Base-by-base conservation (phyloP, 768 basidiomycete species). In the Tricholoma matsutake region DNA sequence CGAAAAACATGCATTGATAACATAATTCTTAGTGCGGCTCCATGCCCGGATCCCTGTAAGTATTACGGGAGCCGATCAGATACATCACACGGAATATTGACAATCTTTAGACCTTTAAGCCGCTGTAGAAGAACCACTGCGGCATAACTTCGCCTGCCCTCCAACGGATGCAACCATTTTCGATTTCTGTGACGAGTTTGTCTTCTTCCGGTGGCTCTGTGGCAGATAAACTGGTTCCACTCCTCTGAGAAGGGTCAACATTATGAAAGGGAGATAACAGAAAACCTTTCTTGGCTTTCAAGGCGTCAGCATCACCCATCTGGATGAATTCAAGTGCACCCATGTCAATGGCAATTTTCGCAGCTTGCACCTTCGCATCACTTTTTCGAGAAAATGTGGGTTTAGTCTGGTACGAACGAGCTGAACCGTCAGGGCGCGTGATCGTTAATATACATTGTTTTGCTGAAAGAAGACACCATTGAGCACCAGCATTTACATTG, bases 381-480 rank as follows among this genome's bases (percentile, higher is more conserved):
- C 63, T 72, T 64, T 83, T 81, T 37, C 78, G 77, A 14, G 74
- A 45, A 63, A 79, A 83, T 1, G 68, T 47, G 13, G 77, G 71
- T 25, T 81, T 76, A 0, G 85, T 84, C 25, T 79, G 77, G 72
- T 87, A 89, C 0, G 83, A 81, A 49, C 85, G 77, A 4, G 72
- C 71, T 2, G 69, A 59, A 16, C 84, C 86, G 32, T 82, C 77
- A 0, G 84, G 85, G 20, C 81, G 83, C 1, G 77, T 82, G 60
- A 89, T 82, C 1, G 85, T 86, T 41, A 89, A 68, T 54, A 85
- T 84, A 64, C 88, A 87, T 57, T 82, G 81, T 66, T 83, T 86
- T 61, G 68, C 86, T 88, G 66, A 7, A 52, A 34, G 7, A 54
- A 49, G n/a, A 57, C 51, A 7, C 39, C n/a, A 22, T 56, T 49